These are phyloP conservation scores for Clonostachys sp. DNA, from an alignment of 2,329 filamentous ascomycete species.

Conservation along the genomic window DNA sequence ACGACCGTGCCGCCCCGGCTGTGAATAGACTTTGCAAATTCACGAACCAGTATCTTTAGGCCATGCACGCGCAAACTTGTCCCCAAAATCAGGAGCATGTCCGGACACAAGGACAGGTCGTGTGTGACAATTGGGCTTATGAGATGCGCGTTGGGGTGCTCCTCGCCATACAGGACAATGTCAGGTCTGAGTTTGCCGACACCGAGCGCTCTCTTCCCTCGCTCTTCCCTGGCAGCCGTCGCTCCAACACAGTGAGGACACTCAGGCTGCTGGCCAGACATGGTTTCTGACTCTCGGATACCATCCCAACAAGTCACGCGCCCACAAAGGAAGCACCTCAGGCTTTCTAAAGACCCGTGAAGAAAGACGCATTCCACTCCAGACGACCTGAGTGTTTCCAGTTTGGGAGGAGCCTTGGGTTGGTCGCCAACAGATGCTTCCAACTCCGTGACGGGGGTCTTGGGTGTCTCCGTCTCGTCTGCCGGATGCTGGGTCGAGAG, in stretches of 20 bases:
- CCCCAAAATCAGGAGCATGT: constrained; percentile 65
- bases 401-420: constrained; percentile 7
- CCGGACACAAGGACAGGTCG: constrained; percentile 59
- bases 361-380: constrained; percentile 66
- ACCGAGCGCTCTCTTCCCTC: constrained; percentile 62
- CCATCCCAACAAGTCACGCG: constrained; percentile 56
- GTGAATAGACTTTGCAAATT: constrained; percentile 69
- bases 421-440: constrained; percentile 10
- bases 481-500: background rate
- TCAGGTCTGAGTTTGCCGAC: constrained; percentile 67
- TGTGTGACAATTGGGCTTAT: constrained; percentile 66
- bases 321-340: constrained; percentile 61
- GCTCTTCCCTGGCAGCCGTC: constrained; percentile 57
- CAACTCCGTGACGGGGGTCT: constrained; percentile 1
- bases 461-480: constrained; percentile 1
- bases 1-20: constrained; percentile 63
- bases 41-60: constrained; percentile 64
- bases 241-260: constrained; percentile 63
- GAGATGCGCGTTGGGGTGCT: constrained; percentile 64
- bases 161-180: constrained; percentile 71
- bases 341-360: constrained; percentile 61
- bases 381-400: constrained; percentile 22
- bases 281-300: constrained; percentile 47
- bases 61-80: constrained; percentile 69
- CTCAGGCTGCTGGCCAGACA: constrained; percentile 61